Evolutionary conservation across 352 stramenopile genomes (phyloP).

Genomic region (Globisporangium paddicum): DNA sequence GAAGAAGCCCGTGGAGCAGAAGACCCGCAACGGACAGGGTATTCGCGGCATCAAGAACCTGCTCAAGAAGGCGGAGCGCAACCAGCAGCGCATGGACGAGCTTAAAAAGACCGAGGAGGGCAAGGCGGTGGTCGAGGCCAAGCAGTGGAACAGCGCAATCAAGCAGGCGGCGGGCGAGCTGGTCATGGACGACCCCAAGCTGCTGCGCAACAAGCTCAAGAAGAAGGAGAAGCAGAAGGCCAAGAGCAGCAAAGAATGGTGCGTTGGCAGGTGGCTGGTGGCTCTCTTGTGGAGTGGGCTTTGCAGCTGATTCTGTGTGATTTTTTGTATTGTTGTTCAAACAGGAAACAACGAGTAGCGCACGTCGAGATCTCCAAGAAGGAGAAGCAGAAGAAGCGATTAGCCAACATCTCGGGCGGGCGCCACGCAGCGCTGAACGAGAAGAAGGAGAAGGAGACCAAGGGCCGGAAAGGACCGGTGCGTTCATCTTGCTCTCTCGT

Average conservation of each 20-base stretch:
- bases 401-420: conserved; percentile 27
- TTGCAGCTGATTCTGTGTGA: neutral
- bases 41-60: conserved; percentile 73
- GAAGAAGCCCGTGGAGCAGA: conserved; percentile 40
- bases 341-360: conserved; percentile 54
- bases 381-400: conserved; percentile 56
- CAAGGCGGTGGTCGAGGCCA: conserved; percentile 52
- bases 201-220: conserved; percentile 77
- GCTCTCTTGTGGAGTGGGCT: too few relatives aligned
- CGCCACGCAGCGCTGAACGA: conserved; percentile 9
- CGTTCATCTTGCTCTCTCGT: neutral
- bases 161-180: conserved; percentile 64
- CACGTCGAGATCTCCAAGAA: conserved; percentile 63
- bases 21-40: conserved; percentile 70
- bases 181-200: conserved; percentile 72
- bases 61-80: conserved; percentile 75
- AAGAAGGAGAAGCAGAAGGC: conserved; percentile 81
- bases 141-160: conserved; percentile 70
- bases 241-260: conserved; percentile 77
- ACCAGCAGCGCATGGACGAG: conserved; percentile 69
- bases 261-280: conserved; percentile 1
- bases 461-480: conserved; percentile 43
- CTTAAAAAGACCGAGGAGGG: conserved; percentile 78
- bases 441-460: conserved; percentile 27
- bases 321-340: conserved; percentile 4